A percentile compares a stretch with the other conserved stretches of the same genome.
These are phyloP conservation scores for Puccinia polysora DNA, from an alignment of 1,284 basidiomycete genomes.

Conservation along the genomic window DNA sequence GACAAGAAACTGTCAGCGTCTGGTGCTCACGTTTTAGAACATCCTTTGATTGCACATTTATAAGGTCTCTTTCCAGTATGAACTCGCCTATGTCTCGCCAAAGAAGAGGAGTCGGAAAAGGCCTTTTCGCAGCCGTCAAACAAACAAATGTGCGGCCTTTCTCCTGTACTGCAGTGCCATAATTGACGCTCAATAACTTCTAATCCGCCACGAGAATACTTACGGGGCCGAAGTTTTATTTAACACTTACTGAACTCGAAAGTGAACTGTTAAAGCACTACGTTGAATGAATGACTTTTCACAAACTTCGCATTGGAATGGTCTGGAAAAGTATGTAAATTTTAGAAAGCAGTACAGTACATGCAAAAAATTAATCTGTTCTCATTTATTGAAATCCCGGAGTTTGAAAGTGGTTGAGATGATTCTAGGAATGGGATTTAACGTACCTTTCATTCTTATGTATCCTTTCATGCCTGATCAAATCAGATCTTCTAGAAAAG, in stretches of 20 bases:
- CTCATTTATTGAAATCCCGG: not conserved
- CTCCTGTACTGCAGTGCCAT: conserved; percentile 56
- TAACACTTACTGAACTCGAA: conserved; percentile 54
- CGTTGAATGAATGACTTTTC: conserved; percentile 56
- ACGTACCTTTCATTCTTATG: conserved; percentile 52
- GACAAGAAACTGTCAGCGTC: not conserved
- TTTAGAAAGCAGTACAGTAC: conserved; percentile 49
- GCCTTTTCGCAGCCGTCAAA: conserved; percentile 55
- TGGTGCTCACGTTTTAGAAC: conserved; percentile 47
- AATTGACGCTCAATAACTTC: conserved; percentile 34
- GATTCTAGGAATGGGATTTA: not conserved
- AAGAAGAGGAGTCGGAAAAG: conserved; percentile 60
- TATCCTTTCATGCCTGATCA: conserved; percentile 56
- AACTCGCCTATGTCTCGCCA: conserved; percentile 59
- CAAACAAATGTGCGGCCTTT: conserved; percentile 59
- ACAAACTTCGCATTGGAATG: conserved; percentile 49
- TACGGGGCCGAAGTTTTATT: not conserved
- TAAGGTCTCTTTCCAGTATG: conserved; percentile 56
- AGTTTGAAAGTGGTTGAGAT: not conserved
- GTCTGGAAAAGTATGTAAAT: conserved; percentile 48
- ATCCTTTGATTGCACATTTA: conserved; percentile 49
- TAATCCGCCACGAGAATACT: not conserved
- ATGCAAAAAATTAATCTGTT: not conserved
- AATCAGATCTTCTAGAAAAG: conserved; percentile 56
- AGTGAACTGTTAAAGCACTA: conserved; percentile 55